Evolutionary conservation across 2,329 filamentous ascomycete genomes (phyloP).

Genomic region (Xylariomycetidae sp.): DNA sequence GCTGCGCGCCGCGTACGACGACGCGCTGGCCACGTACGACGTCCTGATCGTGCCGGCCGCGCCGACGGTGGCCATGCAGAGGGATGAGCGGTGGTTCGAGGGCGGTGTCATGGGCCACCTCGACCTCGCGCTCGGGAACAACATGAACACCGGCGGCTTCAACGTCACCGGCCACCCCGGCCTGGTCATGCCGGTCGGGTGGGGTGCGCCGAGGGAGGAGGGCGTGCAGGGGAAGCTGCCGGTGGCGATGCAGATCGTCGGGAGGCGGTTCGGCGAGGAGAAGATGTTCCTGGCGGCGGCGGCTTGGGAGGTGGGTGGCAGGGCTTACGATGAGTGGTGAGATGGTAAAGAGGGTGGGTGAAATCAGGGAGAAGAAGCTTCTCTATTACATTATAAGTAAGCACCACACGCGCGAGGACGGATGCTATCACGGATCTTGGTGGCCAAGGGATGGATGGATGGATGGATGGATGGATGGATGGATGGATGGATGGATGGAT

Average conservation of each 20-base stretch:
- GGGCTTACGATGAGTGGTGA: too few species aligned
- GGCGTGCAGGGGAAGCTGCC: conserved; percentile 19
- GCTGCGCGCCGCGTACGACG: conserved; percentile 43
- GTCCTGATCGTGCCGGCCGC: conserved; percentile 44
- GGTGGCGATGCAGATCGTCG: conserved; percentile 28
- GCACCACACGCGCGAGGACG: too few species aligned
- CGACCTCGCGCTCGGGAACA: conserved; percentile 35
- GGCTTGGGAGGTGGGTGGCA: conserved; percentile 27
- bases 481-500: too few species aligned
- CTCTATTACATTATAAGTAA: too few species aligned
- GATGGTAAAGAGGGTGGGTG: too few species aligned
- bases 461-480: too few species aligned
- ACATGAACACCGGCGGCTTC: conserved; percentile 41
- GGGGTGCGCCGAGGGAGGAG: conserved; percentile 15
- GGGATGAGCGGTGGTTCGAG: conserved; percentile 12
- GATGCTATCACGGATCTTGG: too few species aligned
- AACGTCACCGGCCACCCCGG: conserved; percentile 48
- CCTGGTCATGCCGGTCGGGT: conserved; percentile 40
- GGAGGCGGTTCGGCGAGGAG: conserved; percentile 23
- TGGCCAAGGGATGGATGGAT: too few species aligned
- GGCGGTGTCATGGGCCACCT: conserved; percentile 26
- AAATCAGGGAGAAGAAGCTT: too few species aligned
- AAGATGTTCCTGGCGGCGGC: conserved; percentile 23
- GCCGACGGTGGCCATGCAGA: conserved; percentile 37
- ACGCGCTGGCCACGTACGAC: conserved; percentile 37